Conservation (phyloP, 2,329 filamentous ascomycete genomes). For the Arthrobotrys conoides region DNA sequence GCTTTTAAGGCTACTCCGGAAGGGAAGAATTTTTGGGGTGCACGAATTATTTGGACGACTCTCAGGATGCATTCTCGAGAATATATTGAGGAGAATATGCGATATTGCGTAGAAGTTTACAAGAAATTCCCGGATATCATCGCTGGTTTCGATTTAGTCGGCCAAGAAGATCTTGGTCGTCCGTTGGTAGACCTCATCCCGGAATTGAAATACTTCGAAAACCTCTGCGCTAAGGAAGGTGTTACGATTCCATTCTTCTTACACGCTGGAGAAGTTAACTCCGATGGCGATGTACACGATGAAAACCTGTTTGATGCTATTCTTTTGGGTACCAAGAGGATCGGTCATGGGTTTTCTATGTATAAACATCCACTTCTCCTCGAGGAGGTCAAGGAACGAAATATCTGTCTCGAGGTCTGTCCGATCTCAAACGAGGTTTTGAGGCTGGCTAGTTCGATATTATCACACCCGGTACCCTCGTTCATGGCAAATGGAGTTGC, state of each 20-base stretch:
- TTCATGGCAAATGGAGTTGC: slow-evolving; percentile 86
- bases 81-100: slow-evolving; percentile 83
- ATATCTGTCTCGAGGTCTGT: slow-evolving; percentile 89
- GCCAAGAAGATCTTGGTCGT: slow-evolving; percentile 85
- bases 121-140: slow-evolving; percentile 82
- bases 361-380: slow-evolving; percentile 92
- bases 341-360: slow-evolving; percentile 89
- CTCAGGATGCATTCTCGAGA: slow-evolving; percentile 77
- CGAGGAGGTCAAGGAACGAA: slow-evolving; percentile 88
- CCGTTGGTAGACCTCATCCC: slow-evolving; percentile 83
- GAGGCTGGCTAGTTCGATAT: slow-evolving; percentile 81
- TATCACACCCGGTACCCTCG: slow-evolving; percentile 84
- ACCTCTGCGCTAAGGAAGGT: slow-evolving; percentile 81
- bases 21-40: slow-evolving; percentile 84
- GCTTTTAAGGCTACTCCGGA: slow-evolving; percentile 80
- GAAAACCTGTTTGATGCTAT: slow-evolving; percentile 91
- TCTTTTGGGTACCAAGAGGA: slow-evolving; percentile 85
- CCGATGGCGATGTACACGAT: slow-evolving; percentile 82
- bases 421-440: slow-evolving; percentile 92
- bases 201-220: slow-evolving; percentile 93
- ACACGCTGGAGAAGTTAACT: slow-evolving; percentile 90
- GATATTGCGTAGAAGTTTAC: slow-evolving; percentile 87
- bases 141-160: slow-evolving; percentile 89
- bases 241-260: slow-evolving; percentile 95
- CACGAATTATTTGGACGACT: slow-evolving; percentile 86